Base-by-base conservation (phyloP, 2,329 filamentous ascomycete genomes). In the Aureobasidium sp. region DNA sequence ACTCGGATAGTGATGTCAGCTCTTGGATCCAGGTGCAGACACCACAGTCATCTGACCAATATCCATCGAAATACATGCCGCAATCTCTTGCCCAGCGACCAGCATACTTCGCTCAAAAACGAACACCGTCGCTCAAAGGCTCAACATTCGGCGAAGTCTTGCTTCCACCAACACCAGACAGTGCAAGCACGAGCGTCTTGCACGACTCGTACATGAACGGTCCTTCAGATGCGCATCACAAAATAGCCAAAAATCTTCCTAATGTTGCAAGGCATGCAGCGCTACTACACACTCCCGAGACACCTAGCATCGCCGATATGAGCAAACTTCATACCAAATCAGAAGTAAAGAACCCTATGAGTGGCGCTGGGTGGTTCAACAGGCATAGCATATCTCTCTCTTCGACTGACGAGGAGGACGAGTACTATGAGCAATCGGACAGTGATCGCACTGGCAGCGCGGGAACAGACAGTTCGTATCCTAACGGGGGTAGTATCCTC, bases 161-260 rank as follows among this genome's bases (percentile, higher is more conserved):
- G 11, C 62, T 73, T 17, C 71, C 71, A 27, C 72, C 72, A 11
- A 73, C 70, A 5, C 70, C 72, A 7, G 69, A 70, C 29, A 73
- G 70, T 53, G 70, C 64, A 9, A 71, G 67, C 59, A 73, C 71
- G 5, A 66, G 66, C 8, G 70, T 72, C 66, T 65, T 73, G 24
- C 70, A 71, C 45, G 64, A 64, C 6, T 73, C 70, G 1, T 66
- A 66, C 33, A 60, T 60, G 33, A 42, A 5, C 17, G 24, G 35
- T 12, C 24, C 19, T 17, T 2, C 24, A 29, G 24, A 48, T 22
- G 22, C 14, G 31, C 57, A 42, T 2, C 52, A 27, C 9, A 37
- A n/a, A 48, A 15, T 15, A 15, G 3, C 15, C 5, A 35, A 24
- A 27, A 31, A 22, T 40, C 24, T 60, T 17, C 14, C 44, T 1